Evolutionary conservation across 2,329 filamentous ascomycete species (phyloP).

Genomic region (Tolypocladium album): DNA sequence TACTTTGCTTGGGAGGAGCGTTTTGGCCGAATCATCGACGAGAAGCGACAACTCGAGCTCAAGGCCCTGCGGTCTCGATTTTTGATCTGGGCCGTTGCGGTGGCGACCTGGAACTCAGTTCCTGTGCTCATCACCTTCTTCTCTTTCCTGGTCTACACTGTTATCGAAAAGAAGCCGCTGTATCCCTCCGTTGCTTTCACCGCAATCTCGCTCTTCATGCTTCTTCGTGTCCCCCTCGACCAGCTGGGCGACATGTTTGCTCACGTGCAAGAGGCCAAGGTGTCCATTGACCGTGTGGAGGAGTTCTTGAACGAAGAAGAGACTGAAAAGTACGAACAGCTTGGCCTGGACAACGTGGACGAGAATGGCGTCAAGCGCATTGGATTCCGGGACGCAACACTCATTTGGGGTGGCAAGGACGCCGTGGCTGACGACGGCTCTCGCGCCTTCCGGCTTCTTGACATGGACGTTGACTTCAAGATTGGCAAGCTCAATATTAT

Average conservation of each 20-base stretch:
- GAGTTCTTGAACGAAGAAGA: constrained; percentile 89
- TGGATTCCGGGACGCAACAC: constrained; percentile 73
- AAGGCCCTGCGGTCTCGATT: constrained; percentile 71
- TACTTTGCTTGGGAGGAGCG: constrained; percentile 98
- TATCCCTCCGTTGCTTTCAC: constrained; percentile 93
- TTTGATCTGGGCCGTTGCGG: constrained; percentile 82
- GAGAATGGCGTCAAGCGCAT: constrained; percentile 63
- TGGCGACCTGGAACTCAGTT: constrained; percentile 93
- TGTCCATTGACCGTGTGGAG: constrained; percentile 93
- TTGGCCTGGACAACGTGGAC: constrained; percentile 59
- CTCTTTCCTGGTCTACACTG: constrained; percentile 87
- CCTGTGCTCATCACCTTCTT: constrained; percentile 93
- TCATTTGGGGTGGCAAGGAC: constrained; percentile 75
- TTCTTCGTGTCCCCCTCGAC: constrained; percentile 85
- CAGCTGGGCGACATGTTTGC: constrained; percentile 98
- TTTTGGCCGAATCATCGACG: constrained; percentile 76
- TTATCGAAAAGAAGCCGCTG: constrained; percentile 78
- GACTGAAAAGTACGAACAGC: constrained; percentile 87
- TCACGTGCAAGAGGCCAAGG: constrained; percentile 93
- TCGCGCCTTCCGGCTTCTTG: constrained; percentile 71
- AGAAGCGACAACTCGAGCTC: constrained; percentile 74
- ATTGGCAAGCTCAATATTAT: constrained; percentile 87
- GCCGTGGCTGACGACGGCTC: constrained; percentile 52
- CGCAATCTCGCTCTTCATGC: constrained; percentile 87
- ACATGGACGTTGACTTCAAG: constrained; percentile 72